These are phyloP conservation scores for Chaetomiaceae sp. DNA, from an alignment of 2,329 filamentous ascomycete genomes.

Conservation along the genomic window DNA sequence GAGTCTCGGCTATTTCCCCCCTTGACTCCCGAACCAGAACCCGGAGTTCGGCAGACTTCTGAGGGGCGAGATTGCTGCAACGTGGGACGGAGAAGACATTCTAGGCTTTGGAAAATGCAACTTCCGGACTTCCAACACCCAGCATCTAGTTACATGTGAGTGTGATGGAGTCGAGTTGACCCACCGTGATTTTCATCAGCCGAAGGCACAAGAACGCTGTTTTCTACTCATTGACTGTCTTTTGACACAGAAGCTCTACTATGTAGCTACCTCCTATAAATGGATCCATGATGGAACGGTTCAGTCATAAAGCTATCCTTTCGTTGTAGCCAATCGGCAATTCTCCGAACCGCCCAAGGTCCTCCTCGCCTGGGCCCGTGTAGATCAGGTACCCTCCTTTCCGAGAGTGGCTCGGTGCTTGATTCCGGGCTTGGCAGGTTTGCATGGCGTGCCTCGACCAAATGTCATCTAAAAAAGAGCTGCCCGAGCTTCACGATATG, in stretches of 20 bases:
- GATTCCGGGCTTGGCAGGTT: conserved; percentile 6
- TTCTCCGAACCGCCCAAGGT: background rate
- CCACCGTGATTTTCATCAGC: too few species aligned
- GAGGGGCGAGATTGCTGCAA: background rate
- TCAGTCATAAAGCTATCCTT: too few species aligned
- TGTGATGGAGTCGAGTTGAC: too few species aligned
- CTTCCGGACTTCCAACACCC: background rate
- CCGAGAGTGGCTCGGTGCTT: background rate
- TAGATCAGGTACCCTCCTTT: background rate
- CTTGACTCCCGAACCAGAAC: background rate
- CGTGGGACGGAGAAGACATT: background rate
- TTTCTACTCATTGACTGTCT: too few species aligned
- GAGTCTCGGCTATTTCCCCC: conserved; percentile 4
- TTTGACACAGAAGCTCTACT: too few species aligned
- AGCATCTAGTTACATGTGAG: too few species aligned
- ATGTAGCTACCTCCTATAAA: too few species aligned
- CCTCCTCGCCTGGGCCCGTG: too few species aligned
- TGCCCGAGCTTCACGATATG: background rate
- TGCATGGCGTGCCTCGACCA: background rate
- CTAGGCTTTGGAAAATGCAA: background rate
- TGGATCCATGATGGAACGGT: too few species aligned
- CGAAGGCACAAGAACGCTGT: too few species aligned
- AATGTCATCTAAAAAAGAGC: too few species aligned
- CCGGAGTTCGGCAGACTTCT: background rate
- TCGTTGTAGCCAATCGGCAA: conserved; percentile 2